Conservation (phyloP, 2,329 filamentous ascomycete genomes). For the Basipetospora chlamydospora region DNA sequence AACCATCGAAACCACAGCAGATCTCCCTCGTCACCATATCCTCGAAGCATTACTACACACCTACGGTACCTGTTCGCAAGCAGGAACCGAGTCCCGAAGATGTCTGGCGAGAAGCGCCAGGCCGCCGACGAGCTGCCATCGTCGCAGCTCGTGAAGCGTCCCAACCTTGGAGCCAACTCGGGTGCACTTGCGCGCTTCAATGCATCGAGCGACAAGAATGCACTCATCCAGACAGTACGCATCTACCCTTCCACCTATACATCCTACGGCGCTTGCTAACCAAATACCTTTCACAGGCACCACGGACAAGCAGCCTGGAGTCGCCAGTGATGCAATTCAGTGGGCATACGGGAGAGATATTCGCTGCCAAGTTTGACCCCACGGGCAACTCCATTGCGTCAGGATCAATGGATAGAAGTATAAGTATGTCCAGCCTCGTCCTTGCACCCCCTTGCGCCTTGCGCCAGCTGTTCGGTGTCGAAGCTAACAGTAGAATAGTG, state of each 20-base stretch:
- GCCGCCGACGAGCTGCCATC: slow-evolving; percentile 72
- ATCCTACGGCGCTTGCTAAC: neutral
- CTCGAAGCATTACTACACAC: too few relatives aligned
- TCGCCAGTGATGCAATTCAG: slow-evolving; percentile 90
- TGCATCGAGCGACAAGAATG: slow-evolving; percentile 27
- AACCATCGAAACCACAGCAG: too few relatives aligned
- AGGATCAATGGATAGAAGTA: slow-evolving; percentile 85
- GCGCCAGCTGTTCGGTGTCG: too few relatives aligned
- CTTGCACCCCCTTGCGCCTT: neutral
- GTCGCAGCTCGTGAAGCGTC: slow-evolving; percentile 77
- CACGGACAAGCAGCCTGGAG: slow-evolving; percentile 68
- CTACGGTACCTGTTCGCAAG: neutral
- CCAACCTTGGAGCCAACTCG: slow-evolving; percentile 42
- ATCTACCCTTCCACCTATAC: too few relatives aligned
- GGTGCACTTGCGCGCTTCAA: slow-evolving; percentile 35
- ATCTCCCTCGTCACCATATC: too few relatives aligned
- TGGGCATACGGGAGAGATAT: slow-evolving; percentile 74
- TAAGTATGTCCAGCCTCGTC: slow-evolving; percentile 41
- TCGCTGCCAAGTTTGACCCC: slow-evolving; percentile 78
- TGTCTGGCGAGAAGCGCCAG: slow-evolving; percentile 86
- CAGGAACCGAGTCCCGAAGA: slow-evolving; percentile 24
- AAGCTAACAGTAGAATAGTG: slow-evolving; percentile 36
- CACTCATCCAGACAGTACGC: slow-evolving; percentile 37
- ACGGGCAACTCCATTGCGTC: slow-evolving; percentile 83
- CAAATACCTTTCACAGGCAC: slow-evolving; percentile 39